phyloP scores from a whole-genome alignment of 345 rosid genomes.

The Eucalyptus sp. region DNA sequence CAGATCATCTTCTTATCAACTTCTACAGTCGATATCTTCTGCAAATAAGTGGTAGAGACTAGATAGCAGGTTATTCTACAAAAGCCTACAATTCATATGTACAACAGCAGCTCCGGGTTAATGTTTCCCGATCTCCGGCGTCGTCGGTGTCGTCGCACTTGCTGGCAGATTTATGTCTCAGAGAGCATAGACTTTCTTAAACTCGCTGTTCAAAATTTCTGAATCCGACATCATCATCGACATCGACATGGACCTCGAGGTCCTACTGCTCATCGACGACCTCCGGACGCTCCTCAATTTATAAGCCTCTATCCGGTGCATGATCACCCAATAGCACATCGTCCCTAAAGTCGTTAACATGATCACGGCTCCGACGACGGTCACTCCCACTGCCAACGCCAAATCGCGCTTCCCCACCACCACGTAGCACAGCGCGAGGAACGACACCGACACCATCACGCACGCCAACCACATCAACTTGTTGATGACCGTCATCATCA shows the following conservation, averaged over 20 bases:
- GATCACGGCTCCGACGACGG: slow-evolving; percentile 55
- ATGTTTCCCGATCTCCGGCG: background rate
- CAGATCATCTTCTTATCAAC: background rate
- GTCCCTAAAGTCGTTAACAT: slow-evolving; percentile 83
- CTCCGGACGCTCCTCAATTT: slow-evolving; percentile 28
- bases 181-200: slow-evolving; percentile 63
- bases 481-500: slow-evolving; percentile 86
- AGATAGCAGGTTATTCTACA: background rate
- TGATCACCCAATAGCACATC: slow-evolving; percentile 84
- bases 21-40: background rate
- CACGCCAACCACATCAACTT: slow-evolving; percentile 97
- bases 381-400: slow-evolving; percentile 51
- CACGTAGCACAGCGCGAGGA: slow-evolving; percentile 59
- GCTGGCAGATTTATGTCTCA: slow-evolving; percentile 5
- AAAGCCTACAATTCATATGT: background rate
- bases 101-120: background rate
- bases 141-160: background rate
- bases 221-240: slow-evolving; percentile 26
- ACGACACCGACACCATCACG: slow-evolving; percentile 71
- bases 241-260: slow-evolving; percentile 37
- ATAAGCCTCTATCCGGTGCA: slow-evolving; percentile 46
- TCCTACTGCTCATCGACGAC: slow-evolving; percentile 16
- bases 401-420: slow-evolving; percentile 50
- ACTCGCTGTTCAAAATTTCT: slow-evolving; percentile 44
- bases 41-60: background rate